These are phyloP conservation scores for Tieghemostelium lacteum DNA, from an alignment of 78 protist genomes.

Conservation along the genomic window DNA sequence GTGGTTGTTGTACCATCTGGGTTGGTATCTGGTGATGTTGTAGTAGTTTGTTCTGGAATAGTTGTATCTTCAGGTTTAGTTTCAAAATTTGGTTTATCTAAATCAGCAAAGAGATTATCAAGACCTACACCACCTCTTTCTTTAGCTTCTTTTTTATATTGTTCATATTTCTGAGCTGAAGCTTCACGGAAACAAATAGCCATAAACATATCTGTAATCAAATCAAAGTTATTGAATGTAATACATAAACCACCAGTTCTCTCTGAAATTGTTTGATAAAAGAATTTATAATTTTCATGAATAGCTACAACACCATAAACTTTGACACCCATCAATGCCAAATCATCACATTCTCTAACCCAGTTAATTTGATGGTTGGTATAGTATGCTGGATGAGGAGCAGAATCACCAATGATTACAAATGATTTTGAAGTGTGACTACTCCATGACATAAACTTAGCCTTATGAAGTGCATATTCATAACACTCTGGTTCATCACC, in stretches of 20 bases:
- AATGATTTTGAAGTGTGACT: conserved; percentile 56
- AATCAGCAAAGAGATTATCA: conserved; percentile 25
- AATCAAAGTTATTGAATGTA: conserved; percentile 35
- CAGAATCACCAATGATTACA: conserved; percentile 75
- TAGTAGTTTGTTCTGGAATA: background rate
- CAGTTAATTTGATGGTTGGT: conserved; percentile 55
- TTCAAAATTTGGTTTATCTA: conserved; percentile 60
- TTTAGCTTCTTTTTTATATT: conserved; percentile 47
- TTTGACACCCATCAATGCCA: conserved; percentile 53
- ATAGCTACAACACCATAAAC: conserved; percentile 73
- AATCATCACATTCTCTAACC: conserved; percentile 50
- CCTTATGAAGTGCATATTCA: conserved; percentile 63
- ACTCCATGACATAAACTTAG: conserved; percentile 60
- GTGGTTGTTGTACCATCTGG: background rate
- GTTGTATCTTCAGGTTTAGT: background rate
- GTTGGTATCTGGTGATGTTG: background rate
- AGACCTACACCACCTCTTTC: conserved; percentile 36
- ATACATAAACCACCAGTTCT: conserved; percentile 72
- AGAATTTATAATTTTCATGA: conserved; percentile 42
- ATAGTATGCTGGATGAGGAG: conserved; percentile 74
- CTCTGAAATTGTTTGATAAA: conserved; percentile 69
- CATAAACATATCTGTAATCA: conserved; percentile 78
- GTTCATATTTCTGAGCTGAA: conserved; percentile 28
- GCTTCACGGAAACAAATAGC: conserved; percentile 82
- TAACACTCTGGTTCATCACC: conserved; percentile 82